Evolutionary conservation across 768 basidiomycete species (phyloP), one percentile per base, ranked within the genome.

Genomic region (Trametes cingulata): DNA sequence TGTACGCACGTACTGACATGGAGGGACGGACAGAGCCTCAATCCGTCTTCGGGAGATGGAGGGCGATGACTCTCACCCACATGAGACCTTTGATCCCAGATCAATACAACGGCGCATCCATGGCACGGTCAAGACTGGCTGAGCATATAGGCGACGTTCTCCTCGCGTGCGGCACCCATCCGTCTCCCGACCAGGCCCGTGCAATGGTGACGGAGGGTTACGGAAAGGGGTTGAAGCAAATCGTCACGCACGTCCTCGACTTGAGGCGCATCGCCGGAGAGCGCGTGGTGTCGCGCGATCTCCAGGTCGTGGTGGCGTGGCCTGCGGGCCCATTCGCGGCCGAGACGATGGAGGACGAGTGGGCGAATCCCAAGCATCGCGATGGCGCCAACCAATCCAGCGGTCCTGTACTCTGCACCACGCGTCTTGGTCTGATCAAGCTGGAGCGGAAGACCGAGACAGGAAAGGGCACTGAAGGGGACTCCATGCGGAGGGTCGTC

Each of bases 21-120:
- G 10, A 10, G 10, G 9, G 8, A 20, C 3, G 10, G 22, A 3
- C 53, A 61, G 63, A 61, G 25, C 42, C 51, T 17, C 63, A 64
- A 20, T 60, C 63, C 8, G 59, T 64, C 14, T 55, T 55, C 35
- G 58, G 53, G 17, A 52, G 49, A 15, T 64, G 63, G 63, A 37
- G 63, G 24, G 46, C 59, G 3, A 37, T 64, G 36, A 48, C 59
- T 4, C 58, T 55, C 20, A 41, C 42, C 42, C 42, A 61, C 51
- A 39, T 52, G 33, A 33, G 42, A 6, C 33, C 15, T 17, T 2
- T 61, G 19, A n/a, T 52, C 8, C 33, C 39, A 13, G 49, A 46
- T 5, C 10, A 33, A 20, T 24, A n/a, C 6, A n/a, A 13, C 1
- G 22, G 10, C 6, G 13, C 14, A 15, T 37, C 35, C n/a, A 14